Evolutionary conservation across 2,329 filamentous ascomycete species (phyloP).

Genomic region (Penicillium sp.): DNA sequence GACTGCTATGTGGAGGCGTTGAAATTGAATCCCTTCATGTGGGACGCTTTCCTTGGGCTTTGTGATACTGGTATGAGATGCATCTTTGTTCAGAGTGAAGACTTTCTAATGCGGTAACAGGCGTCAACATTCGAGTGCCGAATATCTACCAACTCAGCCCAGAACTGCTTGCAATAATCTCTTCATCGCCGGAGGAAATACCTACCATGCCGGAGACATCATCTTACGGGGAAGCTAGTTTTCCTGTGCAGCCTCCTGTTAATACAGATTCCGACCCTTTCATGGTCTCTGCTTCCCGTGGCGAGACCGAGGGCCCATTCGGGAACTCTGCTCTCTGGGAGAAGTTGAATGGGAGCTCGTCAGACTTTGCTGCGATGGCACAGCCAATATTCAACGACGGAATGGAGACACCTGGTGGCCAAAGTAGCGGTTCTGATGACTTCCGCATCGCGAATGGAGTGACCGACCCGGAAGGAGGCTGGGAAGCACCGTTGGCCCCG

Average conservation of each 20-base stretch:
- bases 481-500: constrained; percentile 45
- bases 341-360: constrained; percentile 47
- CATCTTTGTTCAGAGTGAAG: constrained; percentile 2
- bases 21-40: constrained; percentile 91
- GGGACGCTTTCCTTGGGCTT: constrained; percentile 88
- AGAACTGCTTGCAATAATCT: constrained; percentile 56
- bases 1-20: constrained; percentile 83
- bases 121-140: constrained; percentile 71
- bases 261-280: constrained; percentile 45
- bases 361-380: constrained; percentile 38
- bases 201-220: constrained; percentile 33
- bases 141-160: constrained; percentile 79
- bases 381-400: constrained; percentile 48
- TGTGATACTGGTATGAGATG: constrained; percentile 65
- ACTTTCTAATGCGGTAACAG: constrained; percentile 58
- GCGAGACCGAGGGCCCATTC: constrained; percentile 33
- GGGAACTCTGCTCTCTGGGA: constrained; percentile 48
- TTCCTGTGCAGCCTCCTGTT: constrained; percentile 38
- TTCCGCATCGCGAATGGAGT: constrained; percentile 34
- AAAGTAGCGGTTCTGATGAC: constrained; percentile 44
- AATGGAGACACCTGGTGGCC: constrained; percentile 60
- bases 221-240: constrained; percentile 29
- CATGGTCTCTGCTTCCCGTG: constrained; percentile 32
- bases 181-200: constrained; percentile 32
- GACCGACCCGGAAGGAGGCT: constrained; percentile 31